Percentiles rank a stretch among this genome's conserved stretches.
These are phyloP conservation scores for Raphanus hybrid DNA, from an alignment of 441 rosid genomes.

Conservation along the genomic window DNA sequence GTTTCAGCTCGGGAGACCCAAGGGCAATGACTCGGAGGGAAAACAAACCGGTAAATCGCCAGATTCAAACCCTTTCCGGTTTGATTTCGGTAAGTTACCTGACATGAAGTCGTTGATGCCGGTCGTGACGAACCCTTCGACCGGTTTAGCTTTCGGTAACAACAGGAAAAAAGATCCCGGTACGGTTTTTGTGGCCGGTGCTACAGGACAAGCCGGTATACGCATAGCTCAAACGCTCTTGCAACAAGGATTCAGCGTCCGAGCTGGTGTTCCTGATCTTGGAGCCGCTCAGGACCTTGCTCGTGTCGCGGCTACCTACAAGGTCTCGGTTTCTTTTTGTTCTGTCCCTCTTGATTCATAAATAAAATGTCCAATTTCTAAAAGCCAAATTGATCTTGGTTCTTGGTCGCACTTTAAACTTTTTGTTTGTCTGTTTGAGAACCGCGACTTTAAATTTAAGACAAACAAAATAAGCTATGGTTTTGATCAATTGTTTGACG, in stretches of 20 bases:
- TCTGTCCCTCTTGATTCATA: conserved; percentile 3
- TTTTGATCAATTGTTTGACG: conserved; percentile 23
- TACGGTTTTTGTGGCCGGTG: conserved; percentile 95
- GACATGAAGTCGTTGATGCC: conserved; percentile 77
- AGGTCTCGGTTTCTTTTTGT: conserved; percentile 53
- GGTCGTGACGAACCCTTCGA: conserved; percentile 49
- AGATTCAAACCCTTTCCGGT: conserved; percentile 62
- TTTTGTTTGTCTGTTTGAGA: too few species aligned
- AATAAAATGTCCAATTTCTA: background rate
- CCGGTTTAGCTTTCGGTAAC: conserved; percentile 66
- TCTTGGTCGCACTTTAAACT: background rate
- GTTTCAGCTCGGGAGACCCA: conserved; percentile 56
- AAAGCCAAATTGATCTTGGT: background rate
- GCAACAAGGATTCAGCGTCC: conserved; percentile 79
- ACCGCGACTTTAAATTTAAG: background rate
- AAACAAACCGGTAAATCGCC: conserved; percentile 38
- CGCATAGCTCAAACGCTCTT: conserved; percentile 77
- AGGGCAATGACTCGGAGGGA: conserved; percentile 46
- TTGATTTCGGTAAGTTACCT: conserved; percentile 63
- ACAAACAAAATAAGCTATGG: too few species aligned
- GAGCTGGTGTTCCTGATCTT: conserved; percentile 91
- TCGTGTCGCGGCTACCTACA: conserved; percentile 77
- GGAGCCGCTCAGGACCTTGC: conserved; percentile 88
- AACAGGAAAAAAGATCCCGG: conserved; percentile 72
- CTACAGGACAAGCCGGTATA: conserved; percentile 89